Evolutionary conservation across 768 basidiomycete genomes (phyloP), one percentile per base, ranked within the genome.

Genomic region (Suillus alpinus): DNA sequence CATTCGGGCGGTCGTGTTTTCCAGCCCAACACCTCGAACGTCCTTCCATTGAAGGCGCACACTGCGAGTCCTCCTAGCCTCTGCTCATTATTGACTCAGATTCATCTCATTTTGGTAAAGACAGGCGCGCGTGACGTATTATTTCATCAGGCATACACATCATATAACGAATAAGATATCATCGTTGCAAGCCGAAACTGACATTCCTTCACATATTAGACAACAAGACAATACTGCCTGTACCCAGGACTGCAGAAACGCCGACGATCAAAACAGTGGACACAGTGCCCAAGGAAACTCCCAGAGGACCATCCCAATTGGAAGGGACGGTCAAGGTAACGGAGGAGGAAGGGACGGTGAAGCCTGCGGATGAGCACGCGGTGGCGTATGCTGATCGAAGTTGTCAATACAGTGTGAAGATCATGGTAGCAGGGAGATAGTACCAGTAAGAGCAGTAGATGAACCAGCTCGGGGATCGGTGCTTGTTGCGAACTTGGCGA

Each of bases 241-340:
- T 57, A 4, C 85, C 84, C 13, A 90, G 71, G n/a, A 85, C 6
- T 2, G 69, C 73, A 6, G 78, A 83, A 7, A 76, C 64, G 20
- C 68, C 68, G 18, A 86, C 80, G 7, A 75, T 72, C 32, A 87
- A 60, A n/a, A 75, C 78, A 0, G 80, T 80, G 31, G 71, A 80
- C 3, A 70, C 76, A 0, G 72, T 61, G 55, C 78, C 77, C 62
- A 91, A 75, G n/a, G 75, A 69, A 10, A 77, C 73, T 14, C 76
- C 81, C 59, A 77, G 76, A 4, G 85, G 85, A 0, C 89, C 89
- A 64, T 88, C 80, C 89, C 88, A 91, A 62, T 64, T 71, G 0
- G 73, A 49, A 2, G 87, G 83, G 18, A 84, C 67, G 0, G 67
- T 58, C 40, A 91, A 76, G 1, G 77, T 71, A 23, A 78, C 75